Evolutionary conservation across 208 protist genomes (phyloP).

Genomic region (Naegleria fowleri): DNA sequence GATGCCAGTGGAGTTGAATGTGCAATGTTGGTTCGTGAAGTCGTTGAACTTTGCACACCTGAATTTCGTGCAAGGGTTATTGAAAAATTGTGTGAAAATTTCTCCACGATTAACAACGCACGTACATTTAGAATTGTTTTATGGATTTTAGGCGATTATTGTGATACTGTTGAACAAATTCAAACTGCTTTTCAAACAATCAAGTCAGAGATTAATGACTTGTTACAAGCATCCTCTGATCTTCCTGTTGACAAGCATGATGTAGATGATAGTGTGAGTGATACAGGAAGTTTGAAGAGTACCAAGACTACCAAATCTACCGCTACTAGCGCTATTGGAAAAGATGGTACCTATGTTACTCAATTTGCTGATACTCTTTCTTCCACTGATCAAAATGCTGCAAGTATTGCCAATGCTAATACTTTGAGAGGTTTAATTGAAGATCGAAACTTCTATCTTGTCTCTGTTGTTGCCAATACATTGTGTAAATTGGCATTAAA

Average conservation of each 20-base stretch:
- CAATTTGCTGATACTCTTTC: background rate
- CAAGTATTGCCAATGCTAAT: background rate
- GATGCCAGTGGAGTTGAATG: constrained; percentile 78
- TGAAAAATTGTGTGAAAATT: constrained; percentile 45
- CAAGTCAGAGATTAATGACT: constrained; percentile 41
- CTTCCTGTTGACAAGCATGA: background rate
- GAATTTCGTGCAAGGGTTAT: constrained; percentile 61
- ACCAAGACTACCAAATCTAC: background rate
- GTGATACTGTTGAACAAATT: constrained; percentile 58
- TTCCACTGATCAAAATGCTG: background rate
- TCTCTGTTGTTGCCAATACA: constrained; percentile 67
- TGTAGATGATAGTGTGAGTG: background rate
- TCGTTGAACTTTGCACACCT: constrained; percentile 74
- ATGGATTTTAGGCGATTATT: constrained; percentile 88
- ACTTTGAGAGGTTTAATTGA: constrained; percentile 43
- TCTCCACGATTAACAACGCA: background rate
- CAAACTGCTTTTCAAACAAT: constrained; percentile 41
- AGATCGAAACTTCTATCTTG: constrained; percentile 88
- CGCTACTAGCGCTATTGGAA: background rate
- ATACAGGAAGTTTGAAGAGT: background rate
- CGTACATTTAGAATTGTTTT: constrained; percentile 66
- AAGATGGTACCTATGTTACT: background rate
- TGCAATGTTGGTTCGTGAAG: constrained; percentile 84
- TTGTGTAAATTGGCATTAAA: constrained; percentile 87
- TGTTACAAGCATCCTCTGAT: background rate